Base-by-base conservation (phyloP, 2,329 filamentous ascomycete species). In the Fonsecaea nubica region DNA sequence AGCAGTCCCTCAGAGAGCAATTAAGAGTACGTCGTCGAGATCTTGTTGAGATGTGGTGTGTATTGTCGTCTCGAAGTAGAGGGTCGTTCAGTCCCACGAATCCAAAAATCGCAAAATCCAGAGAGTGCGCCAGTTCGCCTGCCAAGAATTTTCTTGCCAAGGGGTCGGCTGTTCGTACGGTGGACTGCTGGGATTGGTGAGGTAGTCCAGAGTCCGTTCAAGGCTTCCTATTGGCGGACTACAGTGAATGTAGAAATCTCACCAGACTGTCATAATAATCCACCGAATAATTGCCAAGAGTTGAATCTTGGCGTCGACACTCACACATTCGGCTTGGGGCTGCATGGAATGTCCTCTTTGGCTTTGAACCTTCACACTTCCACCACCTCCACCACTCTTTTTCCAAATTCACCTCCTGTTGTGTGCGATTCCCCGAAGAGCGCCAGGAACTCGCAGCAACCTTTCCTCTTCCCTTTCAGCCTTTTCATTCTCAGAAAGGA, bases 371-470 rank as follows among this genome's bases (percentile, higher is more conserved):
- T 12, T 32, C 30, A 32, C 30, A 32, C 4, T 36, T 55, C 52
- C 52, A 33, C 52, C 52, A 33, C 55, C 13, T 32, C 42, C 21
- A 45, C 48, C 42, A 18, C 45, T 61, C 15, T 38, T 60, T 38
- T 12, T 48, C 30, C 33, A 59, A 70, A 42, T 25, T 32, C 33
- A 60, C 52, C 50, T 57, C 57, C 42, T 79, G 76, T 83, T 80
- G 81, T 82, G 77, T 82, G 81, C 82, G 81, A 84, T 83, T 82
- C 80, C 80, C 78, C 81, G 81, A 83, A 82, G 75, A 78, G 79
- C 81, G 77, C 78, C 77, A 80, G 81, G 79, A 83, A 83, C 81
- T 83, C 81, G 82, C 81, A 77, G 82, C 81, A 82, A 84, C 83
- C 81, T 82, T n/a, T 45, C 21, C 21, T 58, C n/a, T 35, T 12